Evolutionary conservation across 441 rosid species (phyloP).

Genomic region (Manihot esculenta): DNA sequence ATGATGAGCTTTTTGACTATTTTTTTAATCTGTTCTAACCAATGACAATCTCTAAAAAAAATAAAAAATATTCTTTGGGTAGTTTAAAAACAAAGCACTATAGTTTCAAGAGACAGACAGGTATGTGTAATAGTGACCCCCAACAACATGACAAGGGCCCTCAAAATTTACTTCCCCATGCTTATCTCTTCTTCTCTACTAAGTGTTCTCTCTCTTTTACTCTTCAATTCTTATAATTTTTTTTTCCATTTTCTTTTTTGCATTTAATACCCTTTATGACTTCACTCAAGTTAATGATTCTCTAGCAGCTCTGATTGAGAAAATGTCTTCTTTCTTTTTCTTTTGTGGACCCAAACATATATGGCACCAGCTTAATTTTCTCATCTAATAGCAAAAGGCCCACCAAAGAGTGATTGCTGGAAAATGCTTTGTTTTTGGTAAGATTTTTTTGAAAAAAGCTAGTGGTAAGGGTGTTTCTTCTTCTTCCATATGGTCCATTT

Average conservation of each 20-base stretch:
- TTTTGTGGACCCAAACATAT: constrained; percentile 32
- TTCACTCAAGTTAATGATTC: constrained; percentile 32
- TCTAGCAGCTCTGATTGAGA: constrained; percentile 27
- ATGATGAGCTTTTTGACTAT: constrained; percentile 51
- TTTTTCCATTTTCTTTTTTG: constrained; percentile 18
- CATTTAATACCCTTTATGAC: constrained; percentile 33
- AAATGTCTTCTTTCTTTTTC: constrained; percentile 23
- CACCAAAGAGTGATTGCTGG: constrained; percentile 31
- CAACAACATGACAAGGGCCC: constrained; percentile 45
- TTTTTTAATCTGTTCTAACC: constrained; percentile 20
- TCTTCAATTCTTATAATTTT: background rate
- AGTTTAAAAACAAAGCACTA: constrained; percentile 34
- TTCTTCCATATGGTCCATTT: constrained; percentile 20
- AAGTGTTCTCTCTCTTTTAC: background rate
- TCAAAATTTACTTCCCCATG: constrained; percentile 36
- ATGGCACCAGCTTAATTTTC: constrained; percentile 31
- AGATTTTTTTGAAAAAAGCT: constrained; percentile 24
- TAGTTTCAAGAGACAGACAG: constrained; percentile 33
- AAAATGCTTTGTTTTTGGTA: constrained; percentile 24
- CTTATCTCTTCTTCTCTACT: constrained; percentile 31
- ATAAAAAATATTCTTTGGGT: constrained; percentile 3
- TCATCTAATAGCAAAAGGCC: constrained; percentile 32
- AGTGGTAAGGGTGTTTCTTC: constrained; percentile 31
- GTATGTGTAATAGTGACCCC: constrained; percentile 44
- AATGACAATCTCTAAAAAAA: constrained; percentile 20